Percentiles rank a stretch among this genome's conserved stretches.
Conservation (phyloP, 345 rosid species). For the Citrus maxima region DNA sequence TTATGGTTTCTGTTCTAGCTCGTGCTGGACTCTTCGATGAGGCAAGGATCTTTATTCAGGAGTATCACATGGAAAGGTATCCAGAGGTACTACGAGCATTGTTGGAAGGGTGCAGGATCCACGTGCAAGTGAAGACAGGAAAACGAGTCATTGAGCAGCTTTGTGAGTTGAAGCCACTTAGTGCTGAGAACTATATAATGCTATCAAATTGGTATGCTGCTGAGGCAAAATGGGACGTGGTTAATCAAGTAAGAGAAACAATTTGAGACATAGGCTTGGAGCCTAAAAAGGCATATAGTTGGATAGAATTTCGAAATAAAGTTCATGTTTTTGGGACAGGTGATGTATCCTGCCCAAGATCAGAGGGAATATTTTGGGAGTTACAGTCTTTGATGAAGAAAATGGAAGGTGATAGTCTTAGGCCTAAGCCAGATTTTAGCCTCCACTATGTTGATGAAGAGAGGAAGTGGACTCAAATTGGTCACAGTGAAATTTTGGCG, state of each 20-base stretch:
- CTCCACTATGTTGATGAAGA: conserved; percentile 48
- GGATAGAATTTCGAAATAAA: conserved; percentile 53
- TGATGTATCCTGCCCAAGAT: conserved; percentile 52
- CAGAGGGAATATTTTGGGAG: conserved; percentile 41
- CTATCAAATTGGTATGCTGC: conserved; percentile 42
- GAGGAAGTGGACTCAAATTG: conserved; percentile 37
- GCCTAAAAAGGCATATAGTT: conserved; percentile 42
- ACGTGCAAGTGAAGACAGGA: conserved; percentile 28
- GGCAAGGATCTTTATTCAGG: conserved; percentile 35
- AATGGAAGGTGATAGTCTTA: conserved; percentile 21
- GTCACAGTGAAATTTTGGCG: conserved; percentile 59
- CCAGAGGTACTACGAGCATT: conserved; percentile 39
- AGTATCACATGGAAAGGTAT: conserved; percentile 29
- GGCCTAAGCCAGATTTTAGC: conserved; percentile 19
- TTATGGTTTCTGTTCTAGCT: conserved; percentile 47
- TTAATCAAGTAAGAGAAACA: conserved; percentile 24
- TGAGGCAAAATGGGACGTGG: conserved; percentile 36
- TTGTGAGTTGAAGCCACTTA: conserved; percentile 44
- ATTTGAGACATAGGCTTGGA: conserved; percentile 45
- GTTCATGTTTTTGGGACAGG: conserved; percentile 56
- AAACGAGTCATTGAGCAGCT: conserved; percentile 42
- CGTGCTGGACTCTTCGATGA: conserved; percentile 41
- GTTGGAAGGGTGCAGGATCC: conserved; percentile 49
- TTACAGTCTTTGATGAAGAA: conserved; percentile 31
- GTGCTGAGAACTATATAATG: conserved; percentile 44